Percentiles rank a stretch among this genome's conserved stretches.
These are phyloP conservation scores for Dactylonectria estremocensis DNA, from an alignment of 2,329 filamentous ascomycete genomes.

Conservation along the genomic window DNA sequence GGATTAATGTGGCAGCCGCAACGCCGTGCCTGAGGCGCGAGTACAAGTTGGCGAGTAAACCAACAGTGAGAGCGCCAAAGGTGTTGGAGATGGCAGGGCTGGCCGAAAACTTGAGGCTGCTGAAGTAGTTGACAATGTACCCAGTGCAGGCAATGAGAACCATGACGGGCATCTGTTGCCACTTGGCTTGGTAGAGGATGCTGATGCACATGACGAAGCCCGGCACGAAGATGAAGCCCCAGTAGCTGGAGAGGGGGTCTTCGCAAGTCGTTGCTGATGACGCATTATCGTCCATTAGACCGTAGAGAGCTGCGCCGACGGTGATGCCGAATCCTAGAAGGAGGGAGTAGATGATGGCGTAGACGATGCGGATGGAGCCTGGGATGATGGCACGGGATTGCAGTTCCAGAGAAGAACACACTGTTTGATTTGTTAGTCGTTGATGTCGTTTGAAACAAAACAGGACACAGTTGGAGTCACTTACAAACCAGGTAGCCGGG, in stretches of 20 bases:
- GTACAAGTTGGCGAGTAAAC: conserved; percentile 84
- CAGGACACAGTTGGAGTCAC: conserved; percentile 32
- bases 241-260: conserved; percentile 59
- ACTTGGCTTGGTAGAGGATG: conserved; percentile 86
- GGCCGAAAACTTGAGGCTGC: conserved; percentile 73
- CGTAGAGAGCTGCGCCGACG: conserved; percentile 75
- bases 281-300: conserved; percentile 70
- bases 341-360: conserved; percentile 81
- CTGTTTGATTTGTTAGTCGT: conserved; percentile 40
- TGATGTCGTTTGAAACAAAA: no score
- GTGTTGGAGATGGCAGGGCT: conserved; percentile 85
- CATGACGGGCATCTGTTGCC: conserved; percentile 86
- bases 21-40: conserved; percentile 71
- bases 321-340: conserved; percentile 82
- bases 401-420: conserved; percentile 70
- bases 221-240: conserved; percentile 80
- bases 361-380: conserved; percentile 81
- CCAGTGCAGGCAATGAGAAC: conserved; percentile 79
- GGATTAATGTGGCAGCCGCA: conserved; percentile 63
- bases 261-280: conserved; percentile 60
- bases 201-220: conserved; percentile 81
- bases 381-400: conserved; percentile 79
- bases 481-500: conserved; percentile 74
- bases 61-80: conserved; percentile 82
- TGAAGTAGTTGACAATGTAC: conserved; percentile 84